Evolutionary conservation across 176 grass and related monocot species (phyloP), one percentile per base, ranked within the genome.

Genomic region (Rhynchospora pubera): DNA sequence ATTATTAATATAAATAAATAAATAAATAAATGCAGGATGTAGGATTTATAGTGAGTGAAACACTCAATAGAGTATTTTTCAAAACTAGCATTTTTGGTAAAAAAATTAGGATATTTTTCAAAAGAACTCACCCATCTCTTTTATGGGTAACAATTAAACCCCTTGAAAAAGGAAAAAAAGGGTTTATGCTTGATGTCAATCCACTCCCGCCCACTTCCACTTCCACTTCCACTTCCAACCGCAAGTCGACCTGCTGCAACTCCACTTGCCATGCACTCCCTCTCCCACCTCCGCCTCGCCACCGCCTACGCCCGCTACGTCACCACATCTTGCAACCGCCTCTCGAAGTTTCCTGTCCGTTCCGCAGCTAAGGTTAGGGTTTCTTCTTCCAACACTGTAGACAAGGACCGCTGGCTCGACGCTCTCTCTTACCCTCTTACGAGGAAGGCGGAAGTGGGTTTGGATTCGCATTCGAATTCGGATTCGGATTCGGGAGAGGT

Each of bases 351-450:
- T 28, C 9, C 14, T 6, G 59, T 63, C 23, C 11, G 19, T 14
- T 61, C 82, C 63, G 80, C 79, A 45, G 84, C 88, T 85, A 93
- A 73, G 82, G 76, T 62, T 30, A 86, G 76, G 51, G 76, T 80
- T 59, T 65, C 71, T 53, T 28, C 71, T 1, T 53, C 69, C n/a
- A 84, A 90, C n/a, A 64, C 89, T 13, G 74, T 78, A 52, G 9
- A 88, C 39, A 83, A 90, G 89, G 90, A 93, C 22, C 85, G 83
- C 46, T 94, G 90, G 92, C 85, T 98, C 61, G 87, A 88, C 32
- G 91, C 96, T 65, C 90, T 98, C 72, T 94, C 96, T 28, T 87
- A 83, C 50, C 88, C 88, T 26, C 83, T 88, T 62, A 62, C 89
- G 8, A 72, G 44, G 61, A 81, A 65, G 42, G 65, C 47, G 39